Conservation (phyloP, 1,284 basidiomycete species). For the Ceratorhiza oryzae-sativae region DNA sequence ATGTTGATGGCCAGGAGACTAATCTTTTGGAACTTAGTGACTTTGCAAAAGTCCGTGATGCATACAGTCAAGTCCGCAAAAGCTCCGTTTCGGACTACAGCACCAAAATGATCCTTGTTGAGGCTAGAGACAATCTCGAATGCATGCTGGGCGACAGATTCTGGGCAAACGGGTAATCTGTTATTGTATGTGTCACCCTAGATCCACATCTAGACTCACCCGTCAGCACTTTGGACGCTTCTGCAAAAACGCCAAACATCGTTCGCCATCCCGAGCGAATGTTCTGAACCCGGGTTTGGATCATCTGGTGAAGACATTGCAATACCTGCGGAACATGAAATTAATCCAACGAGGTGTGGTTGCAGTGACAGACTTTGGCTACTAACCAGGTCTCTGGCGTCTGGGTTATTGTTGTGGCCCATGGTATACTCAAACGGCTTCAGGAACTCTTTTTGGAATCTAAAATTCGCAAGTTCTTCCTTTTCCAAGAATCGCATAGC, state of each 20-base stretch:
- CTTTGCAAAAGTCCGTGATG: slow-evolving; percentile 99
- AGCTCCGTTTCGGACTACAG: slow-evolving; percentile 89
- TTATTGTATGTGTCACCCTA: slow-evolving; percentile 13
- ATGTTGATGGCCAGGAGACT: slow-evolving; percentile 95
- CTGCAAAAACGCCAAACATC: slow-evolving; percentile 98
- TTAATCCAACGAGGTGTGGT: slow-evolving; percentile 12
- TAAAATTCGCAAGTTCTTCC: slow-evolving; percentile 97
- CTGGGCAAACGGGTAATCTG: slow-evolving; percentile 56
- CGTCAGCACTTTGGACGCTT: slow-evolving; percentile 92
- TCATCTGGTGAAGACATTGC: slow-evolving; percentile 99
- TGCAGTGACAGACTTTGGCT: slow-evolving; percentile 9
- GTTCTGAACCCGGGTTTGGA: slow-evolving; percentile 93
- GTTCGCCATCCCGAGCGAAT: slow-evolving; percentile 99
- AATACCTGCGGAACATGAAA: slow-evolving; percentile 66
- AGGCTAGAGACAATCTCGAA: slow-evolving; percentile 96
- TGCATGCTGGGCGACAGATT: slow-evolving; percentile 91
- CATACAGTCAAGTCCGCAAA: slow-evolving; percentile 97
- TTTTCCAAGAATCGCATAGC: slow-evolving; percentile 99
- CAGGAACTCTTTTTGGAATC: slow-evolving; percentile 99
- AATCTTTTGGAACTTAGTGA: slow-evolving; percentile 98
- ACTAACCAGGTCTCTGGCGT: slow-evolving; percentile 93
- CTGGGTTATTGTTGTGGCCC: slow-evolving; percentile 93
- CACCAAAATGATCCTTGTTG: slow-evolving; percentile 90
- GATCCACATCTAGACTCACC: slow-evolving; percentile 56
- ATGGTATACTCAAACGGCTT: slow-evolving; percentile 99